phyloP scores from a whole-genome alignment of 345 rosid species.

The Diplotaxis tenuifolia region DNA sequence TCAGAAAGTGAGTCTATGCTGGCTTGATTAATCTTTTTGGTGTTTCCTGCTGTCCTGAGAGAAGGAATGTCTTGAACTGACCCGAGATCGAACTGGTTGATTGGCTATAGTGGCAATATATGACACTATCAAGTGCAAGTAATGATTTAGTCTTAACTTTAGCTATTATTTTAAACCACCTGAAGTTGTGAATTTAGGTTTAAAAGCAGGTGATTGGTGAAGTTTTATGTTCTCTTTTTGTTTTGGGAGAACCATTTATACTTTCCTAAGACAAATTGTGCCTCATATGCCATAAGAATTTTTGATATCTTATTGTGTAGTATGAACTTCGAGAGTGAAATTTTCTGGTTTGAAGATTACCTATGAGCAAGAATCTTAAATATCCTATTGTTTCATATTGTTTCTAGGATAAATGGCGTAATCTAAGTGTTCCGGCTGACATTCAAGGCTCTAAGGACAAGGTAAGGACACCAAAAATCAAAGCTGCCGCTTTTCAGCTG shows the following conservation, averaged over 20 bases:
- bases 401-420: constrained; percentile 80
- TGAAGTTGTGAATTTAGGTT: neutral
- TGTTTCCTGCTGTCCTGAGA: neutral
- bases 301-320: neutral
- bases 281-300: neutral
- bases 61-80: neutral
- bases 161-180: neutral
- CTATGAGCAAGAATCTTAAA: constrained; percentile 16
- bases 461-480: constrained; percentile 46
- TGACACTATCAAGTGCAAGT: constrained; percentile 5
- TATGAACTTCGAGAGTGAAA: neutral
- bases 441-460: constrained; percentile 60
- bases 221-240: neutral
- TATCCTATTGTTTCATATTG: constrained; percentile 12
- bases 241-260: neutral
- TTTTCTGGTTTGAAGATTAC: neutral
- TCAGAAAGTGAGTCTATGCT: too few relatives aligned
- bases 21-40: too few relatives aligned
- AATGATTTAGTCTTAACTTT: neutral
- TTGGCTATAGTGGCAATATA: neutral
- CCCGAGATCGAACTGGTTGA: neutral
- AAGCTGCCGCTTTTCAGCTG: constrained; percentile 38
- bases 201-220: neutral
- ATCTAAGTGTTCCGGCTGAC: constrained; percentile 57
- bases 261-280: neutral